These are phyloP conservation scores for Phascolomyces articulosus DNA, from an alignment of 371 early-diverging fungal genomes.

Conservation along the genomic window DNA sequence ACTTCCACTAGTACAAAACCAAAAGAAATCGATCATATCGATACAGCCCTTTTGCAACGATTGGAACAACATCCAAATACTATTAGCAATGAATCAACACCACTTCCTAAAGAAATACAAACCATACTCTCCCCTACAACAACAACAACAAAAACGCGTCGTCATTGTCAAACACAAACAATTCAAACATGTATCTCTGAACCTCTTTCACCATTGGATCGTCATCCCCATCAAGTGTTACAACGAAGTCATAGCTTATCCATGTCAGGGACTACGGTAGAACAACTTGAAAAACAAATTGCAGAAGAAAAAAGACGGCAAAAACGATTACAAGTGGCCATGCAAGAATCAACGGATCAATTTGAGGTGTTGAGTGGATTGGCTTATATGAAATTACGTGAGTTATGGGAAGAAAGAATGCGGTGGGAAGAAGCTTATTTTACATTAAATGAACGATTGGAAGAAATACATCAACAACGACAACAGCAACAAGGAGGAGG, in stretches of 20 bases:
- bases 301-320: constrained; percentile 44
- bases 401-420: constrained; percentile 50
- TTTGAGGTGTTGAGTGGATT: constrained; percentile 55
- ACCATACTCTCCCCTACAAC: not conserved
- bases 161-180: not conserved
- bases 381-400: constrained; percentile 56
- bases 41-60: constrained; percentile 32
- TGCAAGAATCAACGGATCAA: constrained; percentile 52
- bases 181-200: not conserved
- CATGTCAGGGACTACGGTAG: not conserved
- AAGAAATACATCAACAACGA: not conserved
- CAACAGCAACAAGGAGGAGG: not conserved
- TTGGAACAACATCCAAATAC: constrained; percentile 19
- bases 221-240: too few relatives aligned
- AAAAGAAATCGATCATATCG: constrained; percentile 26
- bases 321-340: constrained; percentile 44
- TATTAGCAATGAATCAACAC: not conserved
- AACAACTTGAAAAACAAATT: constrained; percentile 41
- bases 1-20: not conserved
- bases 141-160: not conserved
- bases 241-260: too few relatives aligned
- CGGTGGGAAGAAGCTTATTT: constrained; percentile 39
- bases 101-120: not conserved
- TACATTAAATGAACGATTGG: constrained; percentile 22
- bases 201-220: too few relatives aligned